Conservation (phyloP, 2,329 filamentous ascomycete genomes). For the Colletotrichum acutatum region DNA sequence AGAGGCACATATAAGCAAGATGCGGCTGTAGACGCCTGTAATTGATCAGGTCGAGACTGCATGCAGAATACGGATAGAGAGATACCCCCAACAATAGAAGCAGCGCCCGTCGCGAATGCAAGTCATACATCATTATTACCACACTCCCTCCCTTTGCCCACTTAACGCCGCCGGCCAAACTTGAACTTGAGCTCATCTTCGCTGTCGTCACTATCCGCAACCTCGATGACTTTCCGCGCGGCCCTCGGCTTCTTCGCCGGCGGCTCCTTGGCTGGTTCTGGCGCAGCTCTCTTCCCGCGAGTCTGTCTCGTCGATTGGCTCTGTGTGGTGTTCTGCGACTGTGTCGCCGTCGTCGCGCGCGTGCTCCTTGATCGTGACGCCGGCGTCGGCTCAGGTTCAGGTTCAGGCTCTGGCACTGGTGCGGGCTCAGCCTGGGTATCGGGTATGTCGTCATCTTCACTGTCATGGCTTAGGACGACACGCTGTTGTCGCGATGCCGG, state of each 20-base stretch:
- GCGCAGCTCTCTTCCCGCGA: constrained; percentile 48
- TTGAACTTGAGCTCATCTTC: constrained; percentile 68
- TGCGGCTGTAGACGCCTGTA: neutral
- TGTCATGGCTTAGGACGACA: constrained; percentile 50
- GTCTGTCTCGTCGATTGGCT: constrained; percentile 43
- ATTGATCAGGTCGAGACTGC: neutral
- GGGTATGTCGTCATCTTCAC: constrained; percentile 40
- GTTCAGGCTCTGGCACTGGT: neutral
- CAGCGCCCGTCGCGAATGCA: constrained; percentile 7
- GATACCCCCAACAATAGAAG: constrained; percentile 45
- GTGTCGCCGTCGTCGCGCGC: constrained; percentile 37
- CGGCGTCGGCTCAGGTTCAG: constrained; percentile 14
- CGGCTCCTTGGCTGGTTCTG: constrained; percentile 43
- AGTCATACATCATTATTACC: constrained; percentile 14
- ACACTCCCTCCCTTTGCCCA: neutral
- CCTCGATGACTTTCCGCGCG: constrained; percentile 47
- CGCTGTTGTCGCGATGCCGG: constrained; percentile 30
- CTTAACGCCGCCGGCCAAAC: constrained; percentile 62
- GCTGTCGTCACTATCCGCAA: constrained; percentile 58
- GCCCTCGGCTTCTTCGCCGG: constrained; percentile 47
- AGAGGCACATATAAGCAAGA: neutral
- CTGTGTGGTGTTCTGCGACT: constrained; percentile 43
- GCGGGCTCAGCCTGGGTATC: constrained; percentile 12
- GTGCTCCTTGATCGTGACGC: constrained; percentile 8
- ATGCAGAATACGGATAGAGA: constrained; percentile 39